These are phyloP conservation scores for Boletus pseudopeckii DNA, from an alignment of 768 basidiomycete genomes.

Conservation along the genomic window DNA sequence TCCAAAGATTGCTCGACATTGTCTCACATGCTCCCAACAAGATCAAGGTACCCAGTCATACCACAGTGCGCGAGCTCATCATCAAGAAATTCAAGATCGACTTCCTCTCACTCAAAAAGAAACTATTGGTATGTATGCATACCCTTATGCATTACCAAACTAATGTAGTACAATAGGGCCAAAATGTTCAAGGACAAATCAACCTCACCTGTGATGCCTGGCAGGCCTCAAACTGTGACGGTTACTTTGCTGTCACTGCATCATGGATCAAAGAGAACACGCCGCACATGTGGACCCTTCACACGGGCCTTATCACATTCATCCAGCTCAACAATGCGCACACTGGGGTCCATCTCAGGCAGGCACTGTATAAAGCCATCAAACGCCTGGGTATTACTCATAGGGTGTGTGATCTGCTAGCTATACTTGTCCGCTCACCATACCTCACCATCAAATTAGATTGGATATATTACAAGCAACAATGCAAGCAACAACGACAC, in stretches of 20 bases:
- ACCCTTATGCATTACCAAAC: background rate
- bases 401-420: conserved; percentile 24
- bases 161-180: background rate
- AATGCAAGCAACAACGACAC: too few relatives aligned
- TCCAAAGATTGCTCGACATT: conserved; percentile 1
- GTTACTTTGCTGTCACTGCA: conserved; percentile 37
- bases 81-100: conserved; percentile 7
- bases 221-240: conserved; percentile 38
- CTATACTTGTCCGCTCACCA: too few relatives aligned
- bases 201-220: conserved; percentile 39
- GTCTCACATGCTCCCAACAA: background rate
- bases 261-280: conserved; percentile 15
- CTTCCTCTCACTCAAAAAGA: conserved; percentile 1
- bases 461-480: too few relatives aligned
- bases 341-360: conserved; percentile 21
- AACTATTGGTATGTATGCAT: background rate
- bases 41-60: background rate
- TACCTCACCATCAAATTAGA: too few relatives aligned
- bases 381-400: conserved; percentile 26
- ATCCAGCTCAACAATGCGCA: conserved; percentile 37
- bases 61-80: background rate
- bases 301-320: conserved; percentile 35
- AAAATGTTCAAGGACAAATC: conserved; percentile 5
- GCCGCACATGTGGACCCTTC: conserved; percentile 24
- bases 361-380: conserved; percentile 37